Percentiles rank a stretch among this genome's conserved stretches.
phyloP scores from a whole-genome alignment of 352 stramenopile genomes.

The Pythium folliculosum region DNA sequence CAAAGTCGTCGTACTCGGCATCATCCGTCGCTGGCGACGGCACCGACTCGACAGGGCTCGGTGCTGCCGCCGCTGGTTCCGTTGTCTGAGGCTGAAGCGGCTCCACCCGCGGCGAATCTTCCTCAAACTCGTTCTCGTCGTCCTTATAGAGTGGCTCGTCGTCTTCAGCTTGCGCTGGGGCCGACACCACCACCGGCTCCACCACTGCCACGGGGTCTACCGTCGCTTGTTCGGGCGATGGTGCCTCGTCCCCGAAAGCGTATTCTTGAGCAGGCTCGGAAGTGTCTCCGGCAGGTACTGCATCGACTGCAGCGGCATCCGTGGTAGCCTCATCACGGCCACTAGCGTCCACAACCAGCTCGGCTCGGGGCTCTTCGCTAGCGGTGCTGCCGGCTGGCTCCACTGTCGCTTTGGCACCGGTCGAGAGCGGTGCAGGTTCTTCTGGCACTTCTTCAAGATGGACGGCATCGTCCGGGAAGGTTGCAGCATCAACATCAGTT shows the following conservation, averaged over 20 bases:
- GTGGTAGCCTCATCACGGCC: not conserved
- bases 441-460: not conserved
- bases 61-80: not conserved
- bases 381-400: not conserved
- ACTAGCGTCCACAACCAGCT: not conserved
- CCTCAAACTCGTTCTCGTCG: slow-evolving; percentile 23
- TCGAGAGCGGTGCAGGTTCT: not conserved
- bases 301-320: not conserved
- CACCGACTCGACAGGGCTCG: not conserved
- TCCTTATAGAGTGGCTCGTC: slow-evolving; percentile 22
- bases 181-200: not conserved
- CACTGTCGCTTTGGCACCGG: not conserved
- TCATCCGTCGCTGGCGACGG: slow-evolving; percentile 9
- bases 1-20: slow-evolving; percentile 24
- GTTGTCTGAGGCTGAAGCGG: not conserved
- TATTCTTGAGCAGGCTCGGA: not conserved
- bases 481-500: not conserved
- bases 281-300: not conserved
- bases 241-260: not conserved
- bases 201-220: not conserved
- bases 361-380: not conserved
- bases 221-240: not conserved
- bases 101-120: not conserved
- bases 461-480: not conserved
- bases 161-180: not conserved